Percentiles rank a stretch among this genome's conserved stretches.
Evolutionary conservation across 495 filamentous ascomycete genomes (phyloP).

Genomic region (Xylaria palmicola): DNA sequence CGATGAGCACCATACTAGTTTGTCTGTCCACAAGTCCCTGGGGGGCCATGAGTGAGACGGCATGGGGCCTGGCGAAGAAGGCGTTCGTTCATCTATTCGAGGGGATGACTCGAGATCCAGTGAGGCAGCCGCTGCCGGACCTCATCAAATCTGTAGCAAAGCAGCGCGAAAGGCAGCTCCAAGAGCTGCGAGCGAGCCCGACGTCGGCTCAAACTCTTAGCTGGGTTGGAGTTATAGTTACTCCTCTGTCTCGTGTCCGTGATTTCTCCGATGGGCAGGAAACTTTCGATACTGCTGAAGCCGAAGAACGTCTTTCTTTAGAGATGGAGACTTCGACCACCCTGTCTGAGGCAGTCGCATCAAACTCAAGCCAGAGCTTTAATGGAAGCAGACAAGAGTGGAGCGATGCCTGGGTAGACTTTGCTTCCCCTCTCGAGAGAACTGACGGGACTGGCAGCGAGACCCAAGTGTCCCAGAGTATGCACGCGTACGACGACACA

Average conservation of each 20-base stretch:
- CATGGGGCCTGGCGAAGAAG: slow-evolving; percentile 5
- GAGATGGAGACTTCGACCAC: neutral
- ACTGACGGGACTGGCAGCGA: neutral
- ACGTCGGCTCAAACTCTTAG: neutral
- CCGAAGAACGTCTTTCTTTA: neutral
- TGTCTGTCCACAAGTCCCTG: slow-evolving; percentile 7
- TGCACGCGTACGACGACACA: neutral
- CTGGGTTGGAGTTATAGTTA: neutral
- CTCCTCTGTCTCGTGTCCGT: neutral
- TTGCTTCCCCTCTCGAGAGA: neutral
- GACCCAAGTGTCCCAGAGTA: neutral
- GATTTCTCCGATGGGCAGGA: neutral
- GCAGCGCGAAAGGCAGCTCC: slow-evolving; percentile 1
- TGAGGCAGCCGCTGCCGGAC: slow-evolving; percentile 13
- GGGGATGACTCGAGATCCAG: neutral
- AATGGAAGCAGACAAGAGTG: neutral
- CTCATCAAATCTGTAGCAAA: neutral
- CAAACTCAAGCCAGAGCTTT: neutral
- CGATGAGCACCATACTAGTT: slow-evolving; percentile 1
- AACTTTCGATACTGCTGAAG: neutral
- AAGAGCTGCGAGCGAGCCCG: neutral
- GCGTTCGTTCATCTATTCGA: slow-evolving; percentile 2
- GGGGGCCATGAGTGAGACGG: slow-evolving; percentile 4
- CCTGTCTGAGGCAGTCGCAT: neutral
- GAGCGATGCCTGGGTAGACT: neutral